Evolutionary conservation across 2,329 filamentous ascomycete species (phyloP), one percentile per base, ranked within the genome.

Genomic region (Apiospora aurea): DNA sequence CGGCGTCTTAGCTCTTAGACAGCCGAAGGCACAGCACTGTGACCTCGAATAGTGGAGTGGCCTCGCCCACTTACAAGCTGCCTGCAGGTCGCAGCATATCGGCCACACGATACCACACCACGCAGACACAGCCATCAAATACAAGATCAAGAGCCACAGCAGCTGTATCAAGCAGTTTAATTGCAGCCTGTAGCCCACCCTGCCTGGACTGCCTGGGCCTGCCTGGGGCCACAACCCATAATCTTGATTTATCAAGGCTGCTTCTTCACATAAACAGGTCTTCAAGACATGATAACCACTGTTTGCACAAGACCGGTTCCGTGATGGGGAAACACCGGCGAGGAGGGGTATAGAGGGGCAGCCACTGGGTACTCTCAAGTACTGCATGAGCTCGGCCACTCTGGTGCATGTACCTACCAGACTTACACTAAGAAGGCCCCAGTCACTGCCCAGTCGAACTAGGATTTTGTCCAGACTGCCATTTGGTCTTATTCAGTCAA

Each of bases 331-430:
- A 64, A 38, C 4, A 38, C 4, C 5, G 6, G 57, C 16, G 57
- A 64, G 57, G 57, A 64, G 57, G 57, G 57, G 57, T 64, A 64
- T 64, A 64, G 57, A 64, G 57, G 57, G 57, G 57, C 57, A 64
- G 10, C 18, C 18, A n/a, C 57, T 24, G 6, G 57, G 57, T 64
- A 64, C 57, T 64, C 29, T n/a, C 29, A 41, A 41, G 57, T 64
- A 64, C 57, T 64, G 57, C 57, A 11, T 41, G 41, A 64, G 57
- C 57, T 41, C 29, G 29, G 18, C 57, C 29, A 41, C 57, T 64
- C 41, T 34, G n/a, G 6, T 41, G 57, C 34, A n/a, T 41, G 57
- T 64, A 64, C 57, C 57, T 64, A 41, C 57, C 57, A 49, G 18
- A n/a, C 46, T 49, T n/a, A 14, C 18, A n/a, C 18, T 11, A 1